Evolutionary conservation across 768 basidiomycete species (phyloP).

Genomic region (Auricularia heimuer): DNA sequence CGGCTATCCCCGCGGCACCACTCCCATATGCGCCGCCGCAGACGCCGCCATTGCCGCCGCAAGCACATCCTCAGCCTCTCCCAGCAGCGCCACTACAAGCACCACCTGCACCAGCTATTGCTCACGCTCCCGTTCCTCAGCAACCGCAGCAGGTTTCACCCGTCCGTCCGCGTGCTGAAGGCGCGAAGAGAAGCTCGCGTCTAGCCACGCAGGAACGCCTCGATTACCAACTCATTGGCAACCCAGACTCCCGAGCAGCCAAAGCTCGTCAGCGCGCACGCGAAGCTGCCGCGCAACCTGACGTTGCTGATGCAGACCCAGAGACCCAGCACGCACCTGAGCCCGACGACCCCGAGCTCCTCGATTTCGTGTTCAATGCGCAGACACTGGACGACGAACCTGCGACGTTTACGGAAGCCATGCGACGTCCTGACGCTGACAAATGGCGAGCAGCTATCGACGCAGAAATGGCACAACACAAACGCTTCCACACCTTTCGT

Average conservation of each 20-base stretch:
- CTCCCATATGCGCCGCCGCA: background rate
- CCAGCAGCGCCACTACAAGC: too few relatives aligned
- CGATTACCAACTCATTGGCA: background rate
- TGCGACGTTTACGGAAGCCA: slow-evolving; percentile 12
- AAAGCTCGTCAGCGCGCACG: background rate
- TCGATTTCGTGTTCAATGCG: background rate
- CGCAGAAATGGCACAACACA: slow-evolving; percentile 15
- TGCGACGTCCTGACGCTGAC: slow-evolving; percentile 10
- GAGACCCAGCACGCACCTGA: too few relatives aligned
- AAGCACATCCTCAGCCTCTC: too few relatives aligned
- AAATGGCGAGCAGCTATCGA: slow-evolving; percentile 17
- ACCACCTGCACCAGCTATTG: too few relatives aligned
- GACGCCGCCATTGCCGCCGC: too few relatives aligned
- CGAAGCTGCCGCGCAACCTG: too few relatives aligned
- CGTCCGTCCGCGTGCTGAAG: background rate
- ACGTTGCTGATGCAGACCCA: background rate
- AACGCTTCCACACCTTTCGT: slow-evolving; percentile 16
- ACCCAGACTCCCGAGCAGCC: background rate
- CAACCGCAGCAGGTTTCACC: too few relatives aligned
- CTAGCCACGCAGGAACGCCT: background rate
- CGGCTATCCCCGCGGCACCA: background rate
- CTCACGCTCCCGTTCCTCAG: too few relatives aligned
- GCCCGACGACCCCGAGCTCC: background rate
- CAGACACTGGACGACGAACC: slow-evolving; percentile 13
- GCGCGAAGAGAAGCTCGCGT: background rate